A percentile compares a stretch with the other conserved stretches of the same genome.
Conservation (phyloP, 495 filamentous ascomycete species). For the Bacidia gigantensis region DNA sequence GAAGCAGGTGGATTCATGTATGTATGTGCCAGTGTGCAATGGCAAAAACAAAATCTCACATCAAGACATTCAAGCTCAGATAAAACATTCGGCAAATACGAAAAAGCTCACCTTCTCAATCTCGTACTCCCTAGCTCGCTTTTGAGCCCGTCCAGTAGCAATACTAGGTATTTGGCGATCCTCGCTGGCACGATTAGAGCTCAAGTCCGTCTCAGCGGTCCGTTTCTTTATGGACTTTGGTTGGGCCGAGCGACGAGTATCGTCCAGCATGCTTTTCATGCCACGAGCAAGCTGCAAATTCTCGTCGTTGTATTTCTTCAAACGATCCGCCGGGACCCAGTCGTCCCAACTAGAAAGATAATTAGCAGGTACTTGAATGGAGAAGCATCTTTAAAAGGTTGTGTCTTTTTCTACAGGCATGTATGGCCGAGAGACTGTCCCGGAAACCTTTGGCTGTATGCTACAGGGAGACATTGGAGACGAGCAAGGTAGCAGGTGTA, state of each 20-base stretch:
- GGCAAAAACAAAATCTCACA: no score
- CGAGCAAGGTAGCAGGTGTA: no score
- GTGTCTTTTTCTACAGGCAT: no score
- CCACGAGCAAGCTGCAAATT: slow-evolving; percentile 73
- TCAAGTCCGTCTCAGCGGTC: slow-evolving; percentile 55
- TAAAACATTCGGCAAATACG: not conserved
- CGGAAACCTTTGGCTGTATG: no score
- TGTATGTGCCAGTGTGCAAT: no score
- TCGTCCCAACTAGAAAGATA: slow-evolving; percentile 70
- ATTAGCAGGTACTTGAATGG: not conserved
- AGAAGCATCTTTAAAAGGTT: no score
- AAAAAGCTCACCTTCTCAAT: slow-evolving; percentile 53
- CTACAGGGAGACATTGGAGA: no score
- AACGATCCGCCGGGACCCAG: slow-evolving; percentile 89
- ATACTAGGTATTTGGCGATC: slow-evolving; percentile 49
- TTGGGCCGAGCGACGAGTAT: slow-evolving; percentile 12
- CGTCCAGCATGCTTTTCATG: slow-evolving; percentile 44
- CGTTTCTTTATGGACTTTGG: slow-evolving; percentile 41
- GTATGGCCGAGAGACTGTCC: no score
- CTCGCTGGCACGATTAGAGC: slow-evolving; percentile 74
- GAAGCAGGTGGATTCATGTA: no score
- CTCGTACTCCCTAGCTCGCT: slow-evolving; percentile 65
- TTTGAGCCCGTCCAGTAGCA: slow-evolving; percentile 49
- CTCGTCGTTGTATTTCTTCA: slow-evolving; percentile 87
- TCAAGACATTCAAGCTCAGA: not conserved